phyloP scores from a whole-genome alignment of 441 rosid genomes.

The Mallotus repandus region DNA sequence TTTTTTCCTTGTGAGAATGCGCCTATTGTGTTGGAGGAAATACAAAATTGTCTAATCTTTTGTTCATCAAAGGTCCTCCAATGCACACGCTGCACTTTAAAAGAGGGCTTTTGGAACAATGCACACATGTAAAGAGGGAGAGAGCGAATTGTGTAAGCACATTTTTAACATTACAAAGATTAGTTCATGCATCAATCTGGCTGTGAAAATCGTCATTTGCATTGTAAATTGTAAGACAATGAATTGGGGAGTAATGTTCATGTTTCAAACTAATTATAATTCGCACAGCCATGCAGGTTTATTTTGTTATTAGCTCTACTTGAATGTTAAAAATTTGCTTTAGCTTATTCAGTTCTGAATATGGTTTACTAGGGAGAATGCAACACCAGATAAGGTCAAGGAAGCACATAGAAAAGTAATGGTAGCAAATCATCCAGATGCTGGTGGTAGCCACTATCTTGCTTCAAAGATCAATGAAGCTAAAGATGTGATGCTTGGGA shows the following conservation, averaged over 20 bases:
- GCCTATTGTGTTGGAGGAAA: too few species aligned
- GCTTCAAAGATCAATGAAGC: slow-evolving; percentile 72
- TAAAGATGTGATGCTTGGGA: slow-evolving; percentile 61
- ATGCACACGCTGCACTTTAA: background rate
- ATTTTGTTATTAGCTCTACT: background rate
- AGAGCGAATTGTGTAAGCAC: background rate
- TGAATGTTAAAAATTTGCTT: background rate
- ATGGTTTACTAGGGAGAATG: slow-evolving; percentile 47
- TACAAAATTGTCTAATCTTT: too few species aligned
- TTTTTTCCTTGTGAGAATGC: background rate
- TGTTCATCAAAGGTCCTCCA: background rate
- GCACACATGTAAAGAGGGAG: background rate
- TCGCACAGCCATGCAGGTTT: too few species aligned
- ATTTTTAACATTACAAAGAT: too few species aligned
- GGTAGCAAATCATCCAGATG: slow-evolving; percentile 77
- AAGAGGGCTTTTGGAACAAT: background rate
- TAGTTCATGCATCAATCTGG: too few species aligned
- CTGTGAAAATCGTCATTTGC: too few species aligned
- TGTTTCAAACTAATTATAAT: background rate
- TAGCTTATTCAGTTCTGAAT: background rate
- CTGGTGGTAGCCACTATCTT: slow-evolving; percentile 67
- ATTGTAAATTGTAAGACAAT: too few species aligned
- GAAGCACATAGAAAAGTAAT: slow-evolving; percentile 72
- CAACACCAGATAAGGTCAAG: slow-evolving; percentile 50
- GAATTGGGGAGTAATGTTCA: background rate